Percentiles rank a stretch among this genome's conserved stretches.
phyloP scores from a whole-genome alignment of 1,284 basidiomycete species.

The Ustilago shanxiensis region DNA sequence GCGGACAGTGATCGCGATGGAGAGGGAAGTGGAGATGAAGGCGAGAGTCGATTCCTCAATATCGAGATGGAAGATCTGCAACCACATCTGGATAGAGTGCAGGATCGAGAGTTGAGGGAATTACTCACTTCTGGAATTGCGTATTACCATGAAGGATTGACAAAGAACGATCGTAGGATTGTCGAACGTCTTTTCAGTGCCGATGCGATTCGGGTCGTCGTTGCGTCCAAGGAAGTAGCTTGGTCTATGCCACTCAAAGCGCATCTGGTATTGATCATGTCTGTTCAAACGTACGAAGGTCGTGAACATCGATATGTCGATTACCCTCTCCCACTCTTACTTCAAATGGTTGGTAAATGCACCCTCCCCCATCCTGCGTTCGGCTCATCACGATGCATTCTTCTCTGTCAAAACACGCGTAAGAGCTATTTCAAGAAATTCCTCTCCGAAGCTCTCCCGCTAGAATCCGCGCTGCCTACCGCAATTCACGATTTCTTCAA shows the following conservation, averaged over 20 bases:
- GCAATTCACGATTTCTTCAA: conserved; percentile 94
- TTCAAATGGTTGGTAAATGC: conserved; percentile 98
- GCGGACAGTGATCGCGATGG: conserved; percentile 77
- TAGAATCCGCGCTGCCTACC: conserved; percentile 78
- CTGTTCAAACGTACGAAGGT: conserved; percentile 89
- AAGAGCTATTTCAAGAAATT: conserved; percentile 99
- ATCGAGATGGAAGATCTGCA: conserved; percentile 85
- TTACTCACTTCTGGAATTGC: conserved; percentile 90
- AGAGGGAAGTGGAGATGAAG: conserved; percentile 67
- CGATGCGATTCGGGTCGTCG: conserved; percentile 92
- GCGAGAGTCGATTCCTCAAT: conserved; percentile 87
- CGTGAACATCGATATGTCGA: conserved; percentile 83
- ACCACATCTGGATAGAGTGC: conserved; percentile 87
- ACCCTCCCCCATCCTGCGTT: conserved; percentile 78
- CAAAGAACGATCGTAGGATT: conserved; percentile 90
- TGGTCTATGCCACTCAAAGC: conserved; percentile 93
- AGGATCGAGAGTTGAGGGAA: conserved; percentile 83
- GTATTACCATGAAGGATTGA: conserved; percentile 94
- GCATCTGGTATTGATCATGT: conserved; percentile 99
- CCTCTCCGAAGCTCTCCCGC: conserved; percentile 94
- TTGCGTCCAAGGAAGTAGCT: conserved; percentile 94
- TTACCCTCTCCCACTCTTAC: conserved; percentile 95
- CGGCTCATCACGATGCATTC: conserved; percentile 83
- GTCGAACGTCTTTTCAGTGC: conserved; percentile 93
- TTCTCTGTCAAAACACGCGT: conserved; percentile 96